phyloP scores from a whole-genome alignment of 306 rosid species.

The Pueraria montana region DNA sequence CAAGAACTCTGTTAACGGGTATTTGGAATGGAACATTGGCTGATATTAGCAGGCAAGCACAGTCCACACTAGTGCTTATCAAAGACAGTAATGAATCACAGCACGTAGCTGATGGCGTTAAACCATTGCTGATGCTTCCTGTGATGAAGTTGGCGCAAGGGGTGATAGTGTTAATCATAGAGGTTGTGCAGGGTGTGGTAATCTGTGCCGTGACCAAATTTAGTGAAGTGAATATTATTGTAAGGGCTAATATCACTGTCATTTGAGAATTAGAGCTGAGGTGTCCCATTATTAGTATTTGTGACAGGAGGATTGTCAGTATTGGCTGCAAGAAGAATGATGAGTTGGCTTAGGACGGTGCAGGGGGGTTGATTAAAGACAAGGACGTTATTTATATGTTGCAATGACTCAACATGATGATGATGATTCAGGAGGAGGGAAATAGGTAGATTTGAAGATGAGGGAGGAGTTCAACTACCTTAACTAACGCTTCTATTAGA shows the following conservation, averaged over 20 bases:
- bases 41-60: constrained; percentile 73
- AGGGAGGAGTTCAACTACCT: constrained; percentile 71
- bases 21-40: constrained; percentile 71
- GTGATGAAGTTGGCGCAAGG: constrained; percentile 78
- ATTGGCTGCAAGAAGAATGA: not conserved
- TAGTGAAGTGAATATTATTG: constrained; percentile 33
- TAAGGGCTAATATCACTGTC: constrained; percentile 43
- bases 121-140: constrained; percentile 71
- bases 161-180: constrained; percentile 69
- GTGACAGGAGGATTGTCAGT: too few relatives aligned
- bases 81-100: constrained; percentile 64
- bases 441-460: constrained; percentile 48
- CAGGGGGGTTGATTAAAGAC: constrained; percentile 26
- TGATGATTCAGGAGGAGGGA: not conserved
- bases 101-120: constrained; percentile 55
- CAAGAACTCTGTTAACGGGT: constrained; percentile 60
- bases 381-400: constrained; percentile 46
- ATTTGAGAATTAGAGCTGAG: constrained; percentile 38
- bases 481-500: constrained; percentile 43
- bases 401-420: too few relatives aligned
- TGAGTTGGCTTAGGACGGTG: constrained; percentile 16
- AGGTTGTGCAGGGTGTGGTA: constrained; percentile 66
- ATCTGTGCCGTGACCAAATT: constrained; percentile 49
- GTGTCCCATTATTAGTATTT: too few relatives aligned
- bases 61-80: constrained; percentile 53